A percentile compares a stretch with the other conserved stretches of the same genome.
phyloP scores from a whole-genome alignment of 192 early-diverging fungal genomes.

The Spinellus fusiger region DNA sequence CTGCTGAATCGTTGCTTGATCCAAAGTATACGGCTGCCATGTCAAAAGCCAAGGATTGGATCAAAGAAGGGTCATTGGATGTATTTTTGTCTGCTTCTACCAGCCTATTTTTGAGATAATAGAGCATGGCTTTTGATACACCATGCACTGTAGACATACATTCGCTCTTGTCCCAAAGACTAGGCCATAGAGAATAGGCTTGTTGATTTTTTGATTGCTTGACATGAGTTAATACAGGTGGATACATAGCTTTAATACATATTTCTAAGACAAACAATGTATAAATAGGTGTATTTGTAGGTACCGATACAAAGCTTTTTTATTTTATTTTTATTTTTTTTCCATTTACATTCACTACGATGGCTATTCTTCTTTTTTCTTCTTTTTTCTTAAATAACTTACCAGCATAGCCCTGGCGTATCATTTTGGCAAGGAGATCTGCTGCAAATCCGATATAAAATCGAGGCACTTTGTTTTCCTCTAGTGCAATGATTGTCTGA shows the following conservation, averaged over 20 bases:
- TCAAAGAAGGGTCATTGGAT: background rate
- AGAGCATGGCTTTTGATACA: background rate
- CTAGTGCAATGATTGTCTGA: background rate
- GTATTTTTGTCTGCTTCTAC: background rate
- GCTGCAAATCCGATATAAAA: background rate
- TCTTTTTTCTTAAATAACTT: background rate
- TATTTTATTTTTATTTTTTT: background rate
- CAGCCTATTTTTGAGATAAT: background rate
- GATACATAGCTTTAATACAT: background rate
- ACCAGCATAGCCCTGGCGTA: constrained; percentile 13
- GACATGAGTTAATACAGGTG: background rate
- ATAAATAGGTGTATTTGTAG: background rate
- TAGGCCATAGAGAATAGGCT: background rate
- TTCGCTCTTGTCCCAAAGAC: background rate
- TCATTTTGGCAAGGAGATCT: constrained; percentile 6
- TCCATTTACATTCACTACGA: background rate
- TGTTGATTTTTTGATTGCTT: background rate
- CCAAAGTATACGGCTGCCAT: background rate
- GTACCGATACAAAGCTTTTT: background rate
- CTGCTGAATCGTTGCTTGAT: background rate
- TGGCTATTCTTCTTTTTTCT: background rate
- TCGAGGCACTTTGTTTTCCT: too few species aligned
- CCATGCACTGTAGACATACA: background rate
- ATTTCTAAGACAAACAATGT: background rate
- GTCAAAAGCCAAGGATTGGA: background rate